Percentiles rank a stretch among this genome's conserved stretches.
These are phyloP conservation scores for Alternaria novae-zelandiae DNA, from an alignment of 2,329 filamentous ascomycete species.

Conservation along the genomic window DNA sequence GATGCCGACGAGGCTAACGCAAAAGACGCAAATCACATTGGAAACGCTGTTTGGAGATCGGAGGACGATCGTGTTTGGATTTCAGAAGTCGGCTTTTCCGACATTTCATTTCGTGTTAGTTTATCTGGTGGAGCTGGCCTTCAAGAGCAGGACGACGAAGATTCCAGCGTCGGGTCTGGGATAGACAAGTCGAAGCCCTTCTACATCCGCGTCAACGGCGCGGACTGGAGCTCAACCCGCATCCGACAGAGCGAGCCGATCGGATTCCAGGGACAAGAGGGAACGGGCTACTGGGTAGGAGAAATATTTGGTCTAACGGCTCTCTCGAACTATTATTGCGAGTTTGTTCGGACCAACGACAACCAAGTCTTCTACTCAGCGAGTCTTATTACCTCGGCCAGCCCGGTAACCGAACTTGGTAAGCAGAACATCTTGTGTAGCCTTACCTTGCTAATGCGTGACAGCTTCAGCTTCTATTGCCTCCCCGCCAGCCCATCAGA, in stretches of 20 bases:
- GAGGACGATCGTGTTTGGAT: constrained; percentile 80
- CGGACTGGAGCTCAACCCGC: constrained; percentile 78
- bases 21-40: constrained; percentile 78
- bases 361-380: constrained; percentile 72
- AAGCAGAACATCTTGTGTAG: constrained; percentile 27
- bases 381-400: constrained; percentile 71
- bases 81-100: constrained; percentile 77
- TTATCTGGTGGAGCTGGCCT: constrained; percentile 60
- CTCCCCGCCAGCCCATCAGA: constrained; percentile 63
- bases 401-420: constrained; percentile 66
- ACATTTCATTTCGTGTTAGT: constrained; percentile 78
- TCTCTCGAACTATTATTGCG: constrained; percentile 77
- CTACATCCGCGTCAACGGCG: constrained; percentile 79
- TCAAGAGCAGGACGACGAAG: constrained; percentile 45
- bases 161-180: constrained; percentile 52
- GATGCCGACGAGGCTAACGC: constrained; percentile 77
- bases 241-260: constrained; percentile 63
- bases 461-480: constrained; percentile 36
- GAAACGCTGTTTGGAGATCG: constrained; percentile 73
- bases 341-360: constrained; percentile 74
- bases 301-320: constrained; percentile 72
- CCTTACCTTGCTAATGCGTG: constrained; percentile 10
- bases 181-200: constrained; percentile 77
- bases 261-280: constrained; percentile 53
- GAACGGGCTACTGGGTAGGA: constrained; percentile 69